phyloP scores from a whole-genome alignment of 495 filamentous ascomycete genomes.

The Sabuloglossum arenarium region DNA sequence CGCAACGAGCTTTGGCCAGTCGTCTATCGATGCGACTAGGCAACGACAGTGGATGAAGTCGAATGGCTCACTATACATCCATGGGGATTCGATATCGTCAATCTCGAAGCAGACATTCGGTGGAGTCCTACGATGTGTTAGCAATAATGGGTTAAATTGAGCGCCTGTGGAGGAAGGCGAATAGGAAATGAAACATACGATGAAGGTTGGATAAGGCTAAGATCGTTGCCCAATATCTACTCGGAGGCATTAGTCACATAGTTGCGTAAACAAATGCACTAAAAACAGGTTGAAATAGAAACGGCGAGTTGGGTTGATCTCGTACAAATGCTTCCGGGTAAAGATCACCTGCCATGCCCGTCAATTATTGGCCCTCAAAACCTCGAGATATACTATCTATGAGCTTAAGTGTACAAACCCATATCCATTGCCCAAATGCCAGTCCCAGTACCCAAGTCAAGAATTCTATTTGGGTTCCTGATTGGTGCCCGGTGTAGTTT shows the following conservation, averaged over 20 bases:
- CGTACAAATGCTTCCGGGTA: constrained; percentile 4
- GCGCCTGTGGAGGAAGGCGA: neutral
- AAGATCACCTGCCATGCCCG: neutral
- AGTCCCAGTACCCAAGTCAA: no score
- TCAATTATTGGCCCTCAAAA: neutral
- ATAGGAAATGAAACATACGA: neutral
- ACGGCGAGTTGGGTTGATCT: neutral
- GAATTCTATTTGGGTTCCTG: constrained; percentile 32
- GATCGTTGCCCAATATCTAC: constrained; percentile 4
- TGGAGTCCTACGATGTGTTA: constrained; percentile 3
- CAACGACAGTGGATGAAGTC: constrained; percentile 91
- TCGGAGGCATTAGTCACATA: no score
- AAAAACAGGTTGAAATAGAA: neutral
- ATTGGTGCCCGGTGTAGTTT: constrained; percentile 38
- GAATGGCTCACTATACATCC: constrained; percentile 56
- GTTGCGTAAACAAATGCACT: neutral
- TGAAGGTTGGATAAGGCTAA: neutral
- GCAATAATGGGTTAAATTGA: neutral
- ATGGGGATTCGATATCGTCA: constrained; percentile 1
- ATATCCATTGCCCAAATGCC: constrained; percentile 5
- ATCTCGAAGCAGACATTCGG: constrained; percentile 3
- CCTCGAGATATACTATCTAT: neutral
- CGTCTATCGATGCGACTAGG: constrained; percentile 42
- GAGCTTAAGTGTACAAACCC: constrained; percentile 1
- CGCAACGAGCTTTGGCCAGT: neutral